Base-by-base conservation (phyloP, 371 early-diverging fungal genomes). In the Rhizopus delemar region DNA sequence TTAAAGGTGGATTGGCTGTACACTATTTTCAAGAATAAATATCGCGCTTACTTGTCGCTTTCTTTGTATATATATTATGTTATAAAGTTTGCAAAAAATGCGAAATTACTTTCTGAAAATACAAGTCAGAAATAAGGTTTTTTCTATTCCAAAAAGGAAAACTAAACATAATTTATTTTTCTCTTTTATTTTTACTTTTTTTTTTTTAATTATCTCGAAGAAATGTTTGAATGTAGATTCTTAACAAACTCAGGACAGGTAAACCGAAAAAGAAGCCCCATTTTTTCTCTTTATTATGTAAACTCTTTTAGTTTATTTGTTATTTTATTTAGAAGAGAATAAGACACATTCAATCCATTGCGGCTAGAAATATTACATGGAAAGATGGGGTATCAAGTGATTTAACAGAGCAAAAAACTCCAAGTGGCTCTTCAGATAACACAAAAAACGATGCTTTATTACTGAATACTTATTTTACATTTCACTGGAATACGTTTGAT, bases 321-420 rank as follows among this genome's bases (percentile, higher is more conserved):
- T 5, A 4, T 13, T 11, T 3, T n/a, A 22, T 41, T 2, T 51
- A 79, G 74, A 65, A 66, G 52, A 70, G 80, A 53, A 72, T 79
- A 68, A 61, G 80, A 49, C 80, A 79, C 55, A 64, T 79, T 15
- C 58, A 59, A 29, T 66, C 77, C 16, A 53, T 79, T 16, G 65
- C 59, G 45, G 76, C 68, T 56, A 72, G 80, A 59, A 76, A 79
- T 41, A 69, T 79, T 63, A 59, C 61, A 31, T 76, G 70, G 68
- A 57, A 59, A 22, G 9, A 29, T 46, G 51, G 11, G 9, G 33
- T 45, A 39, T 35, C 36, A 5, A 48, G 38, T 15, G 9, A 22
- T 7, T 48, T 8, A 8, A 8, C 7, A 9, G 31, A 48, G 28
- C 9, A 22, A 48, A 36, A 11, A 43, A 35, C 22, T 2, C 32